phyloP scores from a whole-genome alignment of 768 basidiomycete genomes.

The Lactarius indigo region DNA sequence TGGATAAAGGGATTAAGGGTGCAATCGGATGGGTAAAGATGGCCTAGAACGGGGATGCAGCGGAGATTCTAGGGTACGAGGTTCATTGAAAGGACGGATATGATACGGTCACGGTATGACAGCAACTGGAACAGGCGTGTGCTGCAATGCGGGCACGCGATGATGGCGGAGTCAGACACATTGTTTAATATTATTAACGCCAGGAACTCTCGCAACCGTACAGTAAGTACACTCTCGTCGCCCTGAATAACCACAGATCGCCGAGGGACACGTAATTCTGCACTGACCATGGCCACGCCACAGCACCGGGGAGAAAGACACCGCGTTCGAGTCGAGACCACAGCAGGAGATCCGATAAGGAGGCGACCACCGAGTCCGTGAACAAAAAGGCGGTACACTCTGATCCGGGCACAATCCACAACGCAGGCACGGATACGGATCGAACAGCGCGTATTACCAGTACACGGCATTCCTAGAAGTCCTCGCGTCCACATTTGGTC shows the following conservation, averaged over 20 bases:
- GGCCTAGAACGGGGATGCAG: not conserved
- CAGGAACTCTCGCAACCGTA: not conserved
- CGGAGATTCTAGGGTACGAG: conserved; percentile 15
- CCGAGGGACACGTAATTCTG: conserved; percentile 5
- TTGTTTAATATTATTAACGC: not conserved
- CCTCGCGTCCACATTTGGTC: not conserved
- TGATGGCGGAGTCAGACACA: conserved; percentile 19
- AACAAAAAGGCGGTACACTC: conserved; percentile 22
- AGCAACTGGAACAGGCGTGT: conserved; percentile 8
- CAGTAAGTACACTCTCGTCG: not conserved
- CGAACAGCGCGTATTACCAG: conserved; percentile 11
- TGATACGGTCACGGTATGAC: not conserved
- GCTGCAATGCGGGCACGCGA: conserved; percentile 14
- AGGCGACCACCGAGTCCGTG: not conserved
- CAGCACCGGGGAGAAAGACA: conserved; percentile 1
- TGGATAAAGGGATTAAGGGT: not conserved
- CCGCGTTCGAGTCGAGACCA: conserved; percentile 18
- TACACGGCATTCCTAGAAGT: conserved; percentile 16
- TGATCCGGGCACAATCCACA: conserved; percentile 20
- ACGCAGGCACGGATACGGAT: conserved; percentile 24
- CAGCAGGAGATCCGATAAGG: conserved; percentile 20
- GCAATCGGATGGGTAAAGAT: not conserved
- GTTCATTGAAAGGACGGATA: not conserved
- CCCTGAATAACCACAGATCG: not conserved
- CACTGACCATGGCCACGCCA: not conserved